Base-by-base conservation (phyloP, 345 rosid genomes). In the Rubroshorea leprosula region DNA sequence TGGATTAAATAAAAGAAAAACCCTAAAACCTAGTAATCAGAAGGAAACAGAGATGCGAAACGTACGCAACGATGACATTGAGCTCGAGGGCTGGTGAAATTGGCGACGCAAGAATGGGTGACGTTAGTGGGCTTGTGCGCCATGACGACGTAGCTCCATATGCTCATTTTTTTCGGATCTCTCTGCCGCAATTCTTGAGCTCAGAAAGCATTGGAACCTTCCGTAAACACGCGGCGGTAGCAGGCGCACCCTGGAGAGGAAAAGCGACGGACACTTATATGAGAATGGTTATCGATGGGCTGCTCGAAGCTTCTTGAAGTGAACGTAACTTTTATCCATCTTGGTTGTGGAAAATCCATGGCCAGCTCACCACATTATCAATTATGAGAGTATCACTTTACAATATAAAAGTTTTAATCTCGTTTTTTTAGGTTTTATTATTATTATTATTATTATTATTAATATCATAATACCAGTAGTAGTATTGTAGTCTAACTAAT, bases 71-170 rank as follows among this genome's bases (percentile, higher is more conserved):
- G 46, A 93, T 89, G 79, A 93, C 97, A 76, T 93, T 93, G 66
- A 86, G 96, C 59, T 89, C 94, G 96, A 51, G 94, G 85, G 57
- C 80, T 62, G 63, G 99, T 93, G 87, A 93, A 87, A 77, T 89
- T 89, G 73, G 96, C 99, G 47, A 89, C 97, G 66, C 97, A 89
- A 7, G 97, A 86, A 73, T 93, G 96, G 27, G 94, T 78, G 43
- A 89, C 97, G 66, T 88, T 86, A 48, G 98, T 92, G 45, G 98
- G 85, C 51, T 80, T 80, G 73, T 80, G 85, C 54, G 85, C 85
- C 61, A 82, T 74, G 3, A 80, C 85, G 29, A 75, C 85, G 71
- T 80, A 77, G 67, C 77, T 80, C 82, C 82, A 77, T 27, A 71
- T 23, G 57, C 78, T 80, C 85, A 80, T 71, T 49, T 62, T 1